Conservation (phyloP, 768 basidiomycete species). For the Naganishia vaughanmartiniae region DNA sequence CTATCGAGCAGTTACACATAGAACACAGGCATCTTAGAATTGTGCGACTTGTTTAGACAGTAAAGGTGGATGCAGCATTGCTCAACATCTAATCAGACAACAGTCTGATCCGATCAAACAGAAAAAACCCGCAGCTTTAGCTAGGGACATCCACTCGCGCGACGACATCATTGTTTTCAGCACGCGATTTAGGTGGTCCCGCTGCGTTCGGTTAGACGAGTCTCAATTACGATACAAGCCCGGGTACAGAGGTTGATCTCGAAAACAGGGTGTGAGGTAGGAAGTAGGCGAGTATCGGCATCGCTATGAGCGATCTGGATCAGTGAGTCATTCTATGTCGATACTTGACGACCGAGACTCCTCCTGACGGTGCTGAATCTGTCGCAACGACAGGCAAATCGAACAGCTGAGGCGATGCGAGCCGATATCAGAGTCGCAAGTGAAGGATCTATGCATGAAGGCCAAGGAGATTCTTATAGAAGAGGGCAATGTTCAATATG, state of each 20-base stretch:
- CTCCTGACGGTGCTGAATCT: neutral
- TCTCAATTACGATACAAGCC: neutral
- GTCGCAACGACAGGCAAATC: conserved; percentile 14
- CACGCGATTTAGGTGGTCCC: neutral
- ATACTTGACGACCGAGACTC: neutral
- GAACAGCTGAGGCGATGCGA: conserved; percentile 64
- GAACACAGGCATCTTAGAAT: neutral
- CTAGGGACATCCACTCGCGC: neutral
- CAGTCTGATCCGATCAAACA: neutral
- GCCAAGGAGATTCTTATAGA: conserved; percentile 95
- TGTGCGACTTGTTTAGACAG: neutral
- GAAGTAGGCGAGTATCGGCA: neutral
- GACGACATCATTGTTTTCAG: neutral
- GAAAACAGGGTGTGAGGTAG: neutral
- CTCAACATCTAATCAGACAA: neutral
- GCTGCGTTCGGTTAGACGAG: neutral
- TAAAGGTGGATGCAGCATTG: neutral
- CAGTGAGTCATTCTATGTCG: conserved; percentile 12
- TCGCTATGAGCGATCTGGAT: conserved; percentile 28
- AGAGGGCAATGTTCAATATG: conserved; percentile 93
- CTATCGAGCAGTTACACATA: neutral
- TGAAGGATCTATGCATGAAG: conserved; percentile 90
- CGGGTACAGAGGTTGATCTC: neutral
- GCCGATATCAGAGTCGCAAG: conserved; percentile 90
- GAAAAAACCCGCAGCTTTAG: neutral